Base-by-base conservation (phyloP, 257 asterid species). In the Catharanthus roseus region DNA sequence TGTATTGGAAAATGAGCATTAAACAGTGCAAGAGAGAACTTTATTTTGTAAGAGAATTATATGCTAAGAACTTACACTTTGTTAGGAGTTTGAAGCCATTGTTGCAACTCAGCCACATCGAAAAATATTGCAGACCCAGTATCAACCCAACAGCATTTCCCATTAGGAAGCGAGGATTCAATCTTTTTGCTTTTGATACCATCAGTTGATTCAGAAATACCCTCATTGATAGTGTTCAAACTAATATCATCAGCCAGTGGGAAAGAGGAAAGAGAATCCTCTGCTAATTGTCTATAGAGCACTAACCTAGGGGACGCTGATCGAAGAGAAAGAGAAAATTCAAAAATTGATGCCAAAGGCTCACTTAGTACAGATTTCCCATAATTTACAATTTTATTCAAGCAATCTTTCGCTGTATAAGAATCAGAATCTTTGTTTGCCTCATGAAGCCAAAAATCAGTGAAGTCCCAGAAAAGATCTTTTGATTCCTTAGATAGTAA, bases 141-240 rank as follows among this genome's bases (percentile, higher is more conserved):
- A 85, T 95, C 99, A 77, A 95, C 91, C 99, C 99, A 95, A 74
- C 97, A 91, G 76, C 99, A 95, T 75, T 73, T 89, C 65, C 85
- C 90, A 66, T 85, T 87, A 65, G 81, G 86, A 78, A 84, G 81
- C 45, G 61, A 74, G 70, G 80, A 79, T 33, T 90, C 84, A 47
- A 80, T 67, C 67, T 64, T 84, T 77, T 77, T 83, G 23, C 74
- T 47, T 75, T 77, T 80, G 44, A 66, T 69, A 70, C 63, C 75
- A 74, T 86, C 90, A 75, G 81, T 81, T 56, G 80, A 69, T 68
- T 78, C 86, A 71, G 69, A 67, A 75, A 58, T 69, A 76, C 75
- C 88, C 80, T 76, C 96, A 53, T 69, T 82, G 68, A 77, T 38
- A 60, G 74, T 38, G 71, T 78, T 77, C 49, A 81, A 58, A 81